Base-by-base conservation (phyloP, 345 rosid genomes). In the Pseudoturritis turrita region DNA sequence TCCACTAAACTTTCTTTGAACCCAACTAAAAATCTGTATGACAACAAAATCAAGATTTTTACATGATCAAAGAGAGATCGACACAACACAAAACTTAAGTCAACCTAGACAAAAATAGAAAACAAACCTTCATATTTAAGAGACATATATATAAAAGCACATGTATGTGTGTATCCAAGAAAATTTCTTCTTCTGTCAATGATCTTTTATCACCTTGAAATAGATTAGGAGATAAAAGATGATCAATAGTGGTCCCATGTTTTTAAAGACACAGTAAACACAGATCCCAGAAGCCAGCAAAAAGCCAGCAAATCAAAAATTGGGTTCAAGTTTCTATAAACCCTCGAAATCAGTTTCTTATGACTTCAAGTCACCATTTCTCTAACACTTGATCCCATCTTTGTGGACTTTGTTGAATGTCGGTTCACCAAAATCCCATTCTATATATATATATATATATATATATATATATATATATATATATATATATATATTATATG, bases 1-100 rank as follows among this genome's bases (percentile, higher is more conserved):
- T 46, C 71, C 66, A 55, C 66, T 65, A 62, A 85, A 77, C 78
- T 86, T 91, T 79, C 72, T 81, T 74, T 91, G 97, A 80, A 86
- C 75, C 97, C 97, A 91, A 67, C 75, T 66, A 47, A 87, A 82
- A 31, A 85, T 69, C 97, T 91, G 87, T 66, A 71, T 49, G 22
- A 19, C 36, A 69, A 54, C 8, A 54, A 37, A 28, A 31, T 49
- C 31, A 68, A 17, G 37, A 31, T 6, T 15, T 12, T n/a, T 40
- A 43, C 35, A 50, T 12, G 36, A 21, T 68, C 40, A 36, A 62
- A 70, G 60, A 62, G 31, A 57, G 46, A 46, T 63, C 8, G 50
- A 49, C 15, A 66, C 45, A 36, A 13, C 33, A 41, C 10, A 43
- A 53, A 18, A 15, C 4, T n/a, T 4, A 9, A 52, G 25, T 68